Evolutionary conservation across 2,329 filamentous ascomycete species (phyloP).

Genomic region (Beauveria varroae): DNA sequence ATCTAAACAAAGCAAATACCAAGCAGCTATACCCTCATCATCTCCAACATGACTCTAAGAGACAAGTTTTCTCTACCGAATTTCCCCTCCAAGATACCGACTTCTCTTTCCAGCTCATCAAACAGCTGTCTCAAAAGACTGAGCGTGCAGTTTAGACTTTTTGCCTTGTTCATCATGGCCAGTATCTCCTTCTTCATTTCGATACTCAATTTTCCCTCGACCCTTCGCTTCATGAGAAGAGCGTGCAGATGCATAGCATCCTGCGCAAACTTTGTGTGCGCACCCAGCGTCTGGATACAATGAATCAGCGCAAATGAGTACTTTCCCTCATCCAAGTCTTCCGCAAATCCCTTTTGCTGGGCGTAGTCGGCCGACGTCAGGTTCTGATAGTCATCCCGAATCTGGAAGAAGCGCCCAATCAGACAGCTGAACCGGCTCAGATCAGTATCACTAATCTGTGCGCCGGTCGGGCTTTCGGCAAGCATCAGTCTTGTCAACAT

Average conservation of each 20-base stretch:
- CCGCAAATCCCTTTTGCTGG: background rate
- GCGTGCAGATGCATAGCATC: background rate
- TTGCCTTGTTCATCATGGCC: too few species aligned
- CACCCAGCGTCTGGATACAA: background rate
- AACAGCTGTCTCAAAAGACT: too few species aligned
- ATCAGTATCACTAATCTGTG: too few species aligned
- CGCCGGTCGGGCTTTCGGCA: too few species aligned
- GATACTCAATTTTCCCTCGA: background rate
- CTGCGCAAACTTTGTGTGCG: background rate
- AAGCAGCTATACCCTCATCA: too few species aligned
- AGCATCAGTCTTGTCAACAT: too few species aligned
- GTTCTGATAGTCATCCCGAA: background rate
- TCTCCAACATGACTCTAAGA: too few species aligned
- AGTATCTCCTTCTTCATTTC: background rate
- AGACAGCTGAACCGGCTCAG: background rate
- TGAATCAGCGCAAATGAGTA: background rate
- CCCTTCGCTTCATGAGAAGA: background rate
- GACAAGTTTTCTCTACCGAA: too few species aligned
- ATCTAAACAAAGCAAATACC: too few species aligned
- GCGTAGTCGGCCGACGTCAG: background rate
- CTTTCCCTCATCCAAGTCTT: background rate
- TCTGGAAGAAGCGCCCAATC: background rate
- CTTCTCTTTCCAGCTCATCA: too few species aligned
- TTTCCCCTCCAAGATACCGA: too few species aligned
- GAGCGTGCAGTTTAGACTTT: too few species aligned